Base-by-base conservation (phyloP, 129 eudicot genomes). In the sunflower (Helianthus annuus) region DNA sequence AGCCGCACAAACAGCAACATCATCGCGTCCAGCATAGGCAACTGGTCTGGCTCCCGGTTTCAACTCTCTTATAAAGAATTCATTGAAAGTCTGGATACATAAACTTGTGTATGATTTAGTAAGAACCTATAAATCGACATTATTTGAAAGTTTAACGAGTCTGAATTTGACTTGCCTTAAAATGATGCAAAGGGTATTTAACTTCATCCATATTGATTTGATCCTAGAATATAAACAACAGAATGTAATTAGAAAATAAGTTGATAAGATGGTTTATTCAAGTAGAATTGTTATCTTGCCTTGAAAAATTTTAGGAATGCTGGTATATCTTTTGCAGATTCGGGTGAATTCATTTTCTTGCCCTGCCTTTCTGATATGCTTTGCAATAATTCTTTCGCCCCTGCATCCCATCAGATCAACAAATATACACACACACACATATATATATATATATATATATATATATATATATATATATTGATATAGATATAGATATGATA, bases 1-100 rank as follows among this genome's bases (percentile, higher is more conserved):
- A 69, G 98, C 98, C 61, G 89, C 98, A 77, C 97, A 94, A 48
- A 94, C 89, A 53, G 98, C 97, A 81, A 94, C 80, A 75, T 94
- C 88, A 79, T 94, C 96, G 75, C 83, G 82, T 57, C 88, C 96
- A 66, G 34, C 38, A 36, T 32, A 51, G 34, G 91, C 85, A 78
- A 94, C 79, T 3, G 97, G 97, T 75, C 98, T 80, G 65, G 90
- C 93, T 14, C 96, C 98, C 9, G 89, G 91, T 78, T 84, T 90
- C 69, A 94, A 75, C 83, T 94, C 98, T 84, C 98, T 85, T 76
- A 87, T 86, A 57, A 94, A 94, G 68, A 94, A 94, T 38, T 94
- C 98, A 55, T 94, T 94, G 67, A 94, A 94, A 61, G 98, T 94
- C 98, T 94, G 97, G 92, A 82, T 12, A 79, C 11, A 72, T 49